These are phyloP conservation scores for Sphenostylis stenocarpa DNA, from an alignment of 306 rosid species.

Conservation along the genomic window DNA sequence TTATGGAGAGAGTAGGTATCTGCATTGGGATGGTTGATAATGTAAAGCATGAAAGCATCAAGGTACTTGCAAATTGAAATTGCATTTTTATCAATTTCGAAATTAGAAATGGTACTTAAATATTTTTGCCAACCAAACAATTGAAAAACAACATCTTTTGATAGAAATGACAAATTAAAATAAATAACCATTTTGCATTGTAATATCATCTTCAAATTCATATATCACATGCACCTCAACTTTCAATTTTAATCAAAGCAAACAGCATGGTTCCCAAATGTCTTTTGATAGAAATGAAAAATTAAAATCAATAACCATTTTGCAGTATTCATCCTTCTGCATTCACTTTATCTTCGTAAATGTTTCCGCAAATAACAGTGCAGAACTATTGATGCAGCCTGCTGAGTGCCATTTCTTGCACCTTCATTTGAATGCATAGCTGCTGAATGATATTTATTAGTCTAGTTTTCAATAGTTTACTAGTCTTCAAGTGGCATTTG, in stretches of 20 bases:
- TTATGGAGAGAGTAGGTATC: not conserved
- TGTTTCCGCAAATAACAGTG: not conserved
- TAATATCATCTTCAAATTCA: not conserved
- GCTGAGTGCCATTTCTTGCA: not conserved
- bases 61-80: not conserved
- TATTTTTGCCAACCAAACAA: not conserved
- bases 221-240: slow-evolving; percentile 6
- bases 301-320: too few species aligned
- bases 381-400: not conserved
- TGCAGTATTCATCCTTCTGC: too few species aligned
- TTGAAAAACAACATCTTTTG: not conserved
- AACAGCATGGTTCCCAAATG: not conserved
- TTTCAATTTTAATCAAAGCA: slow-evolving; percentile 1
- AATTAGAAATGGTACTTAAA: not conserved
- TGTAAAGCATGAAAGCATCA: slow-evolving; percentile 1
- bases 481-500: not conserved
- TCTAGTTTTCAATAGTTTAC: not conserved
- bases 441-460: not conserved
- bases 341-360: too few species aligned
- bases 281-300: too few species aligned
- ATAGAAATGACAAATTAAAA: slow-evolving; percentile 1
- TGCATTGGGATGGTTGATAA: not conserved
- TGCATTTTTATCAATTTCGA: slow-evolving; percentile 8
- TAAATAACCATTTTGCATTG: not conserved
- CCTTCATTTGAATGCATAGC: not conserved